Base-by-base conservation (phyloP, 768 basidiomycete genomes). In the Lactarius psammicola region DNA sequence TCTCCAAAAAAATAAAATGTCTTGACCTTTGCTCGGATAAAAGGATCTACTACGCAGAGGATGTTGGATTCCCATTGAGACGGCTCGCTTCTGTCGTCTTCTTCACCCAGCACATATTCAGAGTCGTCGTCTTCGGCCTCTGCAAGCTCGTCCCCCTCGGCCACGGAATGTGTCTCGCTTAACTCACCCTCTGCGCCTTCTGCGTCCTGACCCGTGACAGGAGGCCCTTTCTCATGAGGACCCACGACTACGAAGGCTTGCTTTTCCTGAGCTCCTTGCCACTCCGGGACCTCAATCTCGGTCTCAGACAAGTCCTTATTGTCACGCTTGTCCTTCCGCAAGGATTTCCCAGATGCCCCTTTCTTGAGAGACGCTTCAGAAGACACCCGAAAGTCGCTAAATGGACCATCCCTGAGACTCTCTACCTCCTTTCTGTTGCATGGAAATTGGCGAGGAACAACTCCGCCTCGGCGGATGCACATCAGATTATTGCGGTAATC, bases 391-490 rank as follows among this genome's bases (percentile, higher is more conserved):
- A 66, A 66, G n/a, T 23, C 30, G 44, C 63, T 68, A 33, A 70
- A 70, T 17, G 63, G 69, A 8, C 67, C 60, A 10, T 60, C 56
- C 38, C 63, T 58, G 28, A 63, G 36, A 36, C 38, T 62, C 36
- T 58, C 57, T 5, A 17, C 49, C 40, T 64, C 63, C 30, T 49
- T 42, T 34, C 31, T 49, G 33, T 38, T 56, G 59, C 56, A 70
- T 7, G 62, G 44, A 20, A 30, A 53, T 49, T 54, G 49, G 15
- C 74, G 74, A 51, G 69, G 68, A 10, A 77, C 51, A 23, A 80
- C 66, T 9, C 81, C 82, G 15, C 82, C 83, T 30, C 75, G 65
- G 3, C 80, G 77, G 51, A 84, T 75, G 63, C 76, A 78, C 40
- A 79, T 68, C 60, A 77, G 68, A 26, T 75, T 58, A 7, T 62